A percentile compares a stretch with the other conserved stretches of the same genome.
These are phyloP conservation scores for Zopfochytrium polystomum DNA, from an alignment of 371 early-diverging fungal genomes.

Conservation along the genomic window DNA sequence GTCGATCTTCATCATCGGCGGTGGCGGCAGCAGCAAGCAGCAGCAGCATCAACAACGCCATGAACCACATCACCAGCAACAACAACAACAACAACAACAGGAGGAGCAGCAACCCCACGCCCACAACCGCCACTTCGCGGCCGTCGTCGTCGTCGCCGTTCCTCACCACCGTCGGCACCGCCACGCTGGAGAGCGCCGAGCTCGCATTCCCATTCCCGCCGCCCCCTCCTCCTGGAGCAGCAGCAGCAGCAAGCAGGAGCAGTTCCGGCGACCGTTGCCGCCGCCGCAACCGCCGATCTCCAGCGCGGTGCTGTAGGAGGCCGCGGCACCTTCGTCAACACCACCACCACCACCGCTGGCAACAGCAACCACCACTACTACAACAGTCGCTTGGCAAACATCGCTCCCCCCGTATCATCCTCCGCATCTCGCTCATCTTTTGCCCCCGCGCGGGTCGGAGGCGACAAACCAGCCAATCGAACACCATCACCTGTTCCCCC, in stretches of 20 bases:
- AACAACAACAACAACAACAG: neutral
- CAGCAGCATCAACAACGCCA: neutral
- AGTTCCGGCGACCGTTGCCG: too few relatives aligned
- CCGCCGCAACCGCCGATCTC: too few relatives aligned
- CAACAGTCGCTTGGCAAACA: too few relatives aligned
- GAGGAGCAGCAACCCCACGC: neutral
- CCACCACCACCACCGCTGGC: too few relatives aligned
- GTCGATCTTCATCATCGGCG: neutral
- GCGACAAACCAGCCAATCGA: neutral
- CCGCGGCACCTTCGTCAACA: too few relatives aligned
- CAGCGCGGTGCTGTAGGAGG: too few relatives aligned
- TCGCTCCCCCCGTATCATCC: neutral
- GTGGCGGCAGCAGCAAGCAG: too few relatives aligned
- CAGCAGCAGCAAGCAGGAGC: neutral
- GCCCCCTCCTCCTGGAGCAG: neutral
- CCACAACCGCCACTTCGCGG: neutral
- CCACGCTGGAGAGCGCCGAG: constrained; percentile 26
- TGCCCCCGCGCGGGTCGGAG: neutral
- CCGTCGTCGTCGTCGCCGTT: neutral
- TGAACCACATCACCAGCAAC: neutral
- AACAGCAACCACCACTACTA: too few relatives aligned
- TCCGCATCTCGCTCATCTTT: neutral
- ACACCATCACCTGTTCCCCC: neutral
- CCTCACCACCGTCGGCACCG: constrained; percentile 20
- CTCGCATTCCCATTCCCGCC: constrained; percentile 10